A percentile compares a stretch with the other conserved stretches of the same genome.
These are phyloP conservation scores for Podochytrium sp. DNA, from an alignment of 192 early-diverging fungal genomes.

Conservation along the genomic window DNA sequence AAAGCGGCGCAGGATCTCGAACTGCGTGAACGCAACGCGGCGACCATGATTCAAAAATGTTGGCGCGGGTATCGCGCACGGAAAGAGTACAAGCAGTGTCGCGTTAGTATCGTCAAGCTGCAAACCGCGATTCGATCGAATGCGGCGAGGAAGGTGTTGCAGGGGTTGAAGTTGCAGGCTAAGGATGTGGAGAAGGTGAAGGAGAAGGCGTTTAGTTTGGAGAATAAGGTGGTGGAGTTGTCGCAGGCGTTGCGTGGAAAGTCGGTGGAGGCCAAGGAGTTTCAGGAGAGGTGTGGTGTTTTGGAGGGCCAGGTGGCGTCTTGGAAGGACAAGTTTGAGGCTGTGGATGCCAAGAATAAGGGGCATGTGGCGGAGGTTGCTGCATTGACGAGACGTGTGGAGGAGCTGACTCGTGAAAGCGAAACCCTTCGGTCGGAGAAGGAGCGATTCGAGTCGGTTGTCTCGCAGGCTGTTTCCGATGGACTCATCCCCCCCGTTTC, in stretches of 20 bases:
- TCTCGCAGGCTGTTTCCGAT: background rate
- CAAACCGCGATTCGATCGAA: constrained; percentile 83
- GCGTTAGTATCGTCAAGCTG: constrained; percentile 65
- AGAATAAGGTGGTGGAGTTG: constrained; percentile 90
- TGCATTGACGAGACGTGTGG: constrained; percentile 30
- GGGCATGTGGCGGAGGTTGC: constrained; percentile 43
- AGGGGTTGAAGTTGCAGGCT: constrained; percentile 74
- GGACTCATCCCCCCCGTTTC: constrained; percentile 47
- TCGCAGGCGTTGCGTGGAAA: constrained; percentile 72
- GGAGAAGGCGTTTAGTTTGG: constrained; percentile 85
- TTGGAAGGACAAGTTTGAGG: constrained; percentile 72
- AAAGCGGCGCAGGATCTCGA: constrained; percentile 59
- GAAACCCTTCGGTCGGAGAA: background rate
- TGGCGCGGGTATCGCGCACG: constrained; percentile 70
- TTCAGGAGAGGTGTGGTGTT: constrained; percentile 54
- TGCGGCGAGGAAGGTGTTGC: constrained; percentile 68
- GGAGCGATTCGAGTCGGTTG: background rate
- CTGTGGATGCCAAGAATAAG: constrained; percentile 62
- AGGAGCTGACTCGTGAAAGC: background rate
- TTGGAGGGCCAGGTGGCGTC: constrained; percentile 66
- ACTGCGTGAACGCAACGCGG: constrained; percentile 67
- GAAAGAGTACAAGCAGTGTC: constrained; percentile 56
- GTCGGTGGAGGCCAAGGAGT: constrained; percentile 64
- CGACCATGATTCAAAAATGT: constrained; percentile 72
- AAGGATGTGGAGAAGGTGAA: constrained; percentile 84